Conservation (phyloP, 768 basidiomycete genomes). For the Holtermannia corniformis region DNA sequence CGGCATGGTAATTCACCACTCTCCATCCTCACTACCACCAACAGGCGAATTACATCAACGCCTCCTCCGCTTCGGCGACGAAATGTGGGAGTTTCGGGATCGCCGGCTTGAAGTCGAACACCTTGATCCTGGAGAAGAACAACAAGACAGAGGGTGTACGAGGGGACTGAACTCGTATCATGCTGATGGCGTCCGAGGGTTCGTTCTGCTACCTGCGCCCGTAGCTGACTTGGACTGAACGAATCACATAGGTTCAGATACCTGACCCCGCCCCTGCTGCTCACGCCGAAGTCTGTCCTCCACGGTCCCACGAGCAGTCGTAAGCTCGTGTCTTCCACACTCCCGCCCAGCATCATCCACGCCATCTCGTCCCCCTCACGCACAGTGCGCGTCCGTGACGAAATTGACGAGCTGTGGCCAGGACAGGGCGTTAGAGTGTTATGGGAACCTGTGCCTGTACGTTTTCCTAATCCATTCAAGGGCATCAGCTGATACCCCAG, state of each 20-base stretch:
- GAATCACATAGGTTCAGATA: background rate
- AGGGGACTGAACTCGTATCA: constrained; percentile 33
- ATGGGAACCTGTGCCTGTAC: constrained; percentile 34
- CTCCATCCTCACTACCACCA: constrained; percentile 16
- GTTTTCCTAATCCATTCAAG: background rate
- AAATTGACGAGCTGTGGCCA: constrained; percentile 1
- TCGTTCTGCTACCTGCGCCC: background rate
- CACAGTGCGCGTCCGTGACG: background rate
- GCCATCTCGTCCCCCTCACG: background rate
- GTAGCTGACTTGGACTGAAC: background rate
- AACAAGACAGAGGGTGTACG: constrained; percentile 15
- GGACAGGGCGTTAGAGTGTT: constrained; percentile 20
- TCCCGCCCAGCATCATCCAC: background rate
- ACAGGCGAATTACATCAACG: constrained; percentile 8
- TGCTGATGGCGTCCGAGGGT: constrained; percentile 20
- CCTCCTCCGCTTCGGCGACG: constrained; percentile 10
- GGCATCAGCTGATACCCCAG: background rate
- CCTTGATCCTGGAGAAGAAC: no score
- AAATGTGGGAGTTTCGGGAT: constrained; percentile 24
- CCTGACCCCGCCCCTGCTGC: background rate
- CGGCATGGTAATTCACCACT: constrained; percentile 20
- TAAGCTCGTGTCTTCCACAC: background rate
- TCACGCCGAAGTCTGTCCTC: background rate
- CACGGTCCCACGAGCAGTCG: constrained; percentile 3
- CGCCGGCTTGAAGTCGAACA: constrained; percentile 1